Conservation (phyloP, 306 rosid species). For the Sesbania bispinosa region DNA sequence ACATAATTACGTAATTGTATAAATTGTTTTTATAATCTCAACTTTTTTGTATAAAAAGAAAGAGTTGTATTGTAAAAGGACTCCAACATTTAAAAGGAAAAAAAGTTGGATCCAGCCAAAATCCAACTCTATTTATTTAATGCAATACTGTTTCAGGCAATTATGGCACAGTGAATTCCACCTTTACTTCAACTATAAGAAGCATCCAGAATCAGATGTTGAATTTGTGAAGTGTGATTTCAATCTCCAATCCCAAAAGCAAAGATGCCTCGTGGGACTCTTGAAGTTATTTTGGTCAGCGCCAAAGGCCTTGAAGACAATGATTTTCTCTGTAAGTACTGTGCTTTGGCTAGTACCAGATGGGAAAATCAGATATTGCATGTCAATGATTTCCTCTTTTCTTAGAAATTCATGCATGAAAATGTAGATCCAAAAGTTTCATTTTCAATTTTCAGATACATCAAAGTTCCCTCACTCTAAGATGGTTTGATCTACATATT, state of each 20-base stretch:
- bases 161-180: too few relatives aligned
- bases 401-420: constrained; percentile 1
- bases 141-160: too few relatives aligned
- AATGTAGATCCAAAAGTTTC: not conserved
- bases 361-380: not conserved
- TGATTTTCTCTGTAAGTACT: constrained; percentile 42
- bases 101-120: too few relatives aligned
- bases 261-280: constrained; percentile 47
- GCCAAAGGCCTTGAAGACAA: constrained; percentile 38
- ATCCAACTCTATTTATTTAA: too few relatives aligned
- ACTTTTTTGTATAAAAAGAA: too few relatives aligned
- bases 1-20: too few relatives aligned
- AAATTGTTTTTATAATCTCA: too few relatives aligned
- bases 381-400: not conserved
- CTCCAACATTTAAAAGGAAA: too few relatives aligned
- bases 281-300: constrained; percentile 48
- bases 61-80: too few relatives aligned
- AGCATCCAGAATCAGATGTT: too few relatives aligned
- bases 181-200: too few relatives aligned
- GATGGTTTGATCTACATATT: not conserved
- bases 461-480: not conserved
- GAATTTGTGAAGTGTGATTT: too few relatives aligned
- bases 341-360: not conserved
- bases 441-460: not conserved
- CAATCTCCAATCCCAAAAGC: constrained; percentile 8